Conservation (phyloP, 495 filamentous ascomycete species). For the Talaromyces stipitatus region DNA sequence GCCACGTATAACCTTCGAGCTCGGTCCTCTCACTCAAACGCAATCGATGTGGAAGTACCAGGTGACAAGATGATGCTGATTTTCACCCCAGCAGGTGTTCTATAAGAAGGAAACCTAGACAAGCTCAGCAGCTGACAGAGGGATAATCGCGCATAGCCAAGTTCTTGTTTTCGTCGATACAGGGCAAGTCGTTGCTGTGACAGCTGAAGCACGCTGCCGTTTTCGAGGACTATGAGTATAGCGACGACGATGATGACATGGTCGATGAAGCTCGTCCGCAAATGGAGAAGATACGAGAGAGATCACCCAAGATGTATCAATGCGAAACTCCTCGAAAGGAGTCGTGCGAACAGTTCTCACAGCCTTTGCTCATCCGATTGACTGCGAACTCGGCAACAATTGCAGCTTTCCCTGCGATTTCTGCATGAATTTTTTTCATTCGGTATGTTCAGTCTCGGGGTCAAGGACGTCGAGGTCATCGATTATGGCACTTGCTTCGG, state of each 20-base stretch:
- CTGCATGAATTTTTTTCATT: constrained; percentile 25
- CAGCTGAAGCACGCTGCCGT: not conserved
- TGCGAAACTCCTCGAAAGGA: not conserved
- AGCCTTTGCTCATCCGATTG: constrained; percentile 29
- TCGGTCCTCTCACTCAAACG: not conserved
- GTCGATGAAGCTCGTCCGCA: not conserved
- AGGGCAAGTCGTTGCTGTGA: not conserved
- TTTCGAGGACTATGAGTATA: not conserved
- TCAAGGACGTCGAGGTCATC: constrained; percentile 17
- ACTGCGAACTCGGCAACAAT: constrained; percentile 18
- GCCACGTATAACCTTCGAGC: not conserved
- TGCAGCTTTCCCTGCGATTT: constrained; percentile 25
- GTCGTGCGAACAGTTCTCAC: constrained; percentile 19
- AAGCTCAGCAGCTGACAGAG: not conserved
- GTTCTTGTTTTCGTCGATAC: not conserved
- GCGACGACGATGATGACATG: not conserved
- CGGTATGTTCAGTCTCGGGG: constrained; percentile 28
- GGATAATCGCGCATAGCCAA: not conserved
- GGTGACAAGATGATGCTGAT: not conserved
- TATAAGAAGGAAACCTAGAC: not conserved
- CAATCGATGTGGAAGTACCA: not conserved
- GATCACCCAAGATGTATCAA: not conserved
- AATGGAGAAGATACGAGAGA: not conserved
- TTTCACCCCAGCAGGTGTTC: not conserved
- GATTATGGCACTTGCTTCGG: constrained; percentile 10